These are phyloP conservation scores for Osmozyma mogii DNA, from an alignment of 805 yeast genomes.

Conservation along the genomic window DNA sequence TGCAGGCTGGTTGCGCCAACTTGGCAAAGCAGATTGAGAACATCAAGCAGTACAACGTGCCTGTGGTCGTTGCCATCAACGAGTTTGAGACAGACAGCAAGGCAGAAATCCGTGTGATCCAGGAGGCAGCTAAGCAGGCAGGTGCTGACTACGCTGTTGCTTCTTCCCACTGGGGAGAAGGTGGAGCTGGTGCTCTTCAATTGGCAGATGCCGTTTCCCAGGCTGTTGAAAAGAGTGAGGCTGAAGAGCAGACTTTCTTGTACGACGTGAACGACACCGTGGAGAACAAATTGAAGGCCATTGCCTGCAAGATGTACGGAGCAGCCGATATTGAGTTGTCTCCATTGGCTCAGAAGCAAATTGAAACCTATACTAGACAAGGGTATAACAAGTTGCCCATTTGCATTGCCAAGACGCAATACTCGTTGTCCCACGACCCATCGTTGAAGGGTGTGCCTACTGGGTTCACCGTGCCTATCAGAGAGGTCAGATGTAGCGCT, in stretches of 20 bases:
- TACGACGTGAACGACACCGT: conserved; percentile 68
- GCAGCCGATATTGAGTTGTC: conserved; percentile 77
- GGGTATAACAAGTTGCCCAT: conserved; percentile 89
- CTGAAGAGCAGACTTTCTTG: conserved; percentile 44
- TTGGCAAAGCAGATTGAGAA: conserved; percentile 85
- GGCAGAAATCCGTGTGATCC: conserved; percentile 73
- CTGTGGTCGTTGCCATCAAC: conserved; percentile 93
- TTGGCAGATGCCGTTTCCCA: conserved; percentile 78
- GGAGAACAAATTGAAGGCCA: conserved; percentile 69
- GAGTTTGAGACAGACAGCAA: conserved; percentile 75
- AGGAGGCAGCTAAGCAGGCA: conserved; percentile 74
- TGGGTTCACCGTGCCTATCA: conserved; percentile 88
- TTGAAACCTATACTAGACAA: conserved; percentile 73
- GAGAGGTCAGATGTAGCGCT: conserved; percentile 88
- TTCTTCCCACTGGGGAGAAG: conserved; percentile 92
- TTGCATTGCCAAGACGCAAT: conserved; percentile 96
- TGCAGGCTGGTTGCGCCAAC: conserved; percentile 77
- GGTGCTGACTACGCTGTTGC: conserved; percentile 91
- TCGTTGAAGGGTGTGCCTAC: conserved; percentile 89
- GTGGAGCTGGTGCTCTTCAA: conserved; percentile 83
- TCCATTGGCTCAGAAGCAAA: conserved; percentile 73
- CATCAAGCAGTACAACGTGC: conserved; percentile 77
- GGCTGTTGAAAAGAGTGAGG: conserved; percentile 38
- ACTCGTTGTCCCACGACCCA: conserved; percentile 92
- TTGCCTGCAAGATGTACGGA: conserved; percentile 89